Conservation (phyloP, 352 stramenopile genomes). For the Phytophthora crassamura region DNA sequence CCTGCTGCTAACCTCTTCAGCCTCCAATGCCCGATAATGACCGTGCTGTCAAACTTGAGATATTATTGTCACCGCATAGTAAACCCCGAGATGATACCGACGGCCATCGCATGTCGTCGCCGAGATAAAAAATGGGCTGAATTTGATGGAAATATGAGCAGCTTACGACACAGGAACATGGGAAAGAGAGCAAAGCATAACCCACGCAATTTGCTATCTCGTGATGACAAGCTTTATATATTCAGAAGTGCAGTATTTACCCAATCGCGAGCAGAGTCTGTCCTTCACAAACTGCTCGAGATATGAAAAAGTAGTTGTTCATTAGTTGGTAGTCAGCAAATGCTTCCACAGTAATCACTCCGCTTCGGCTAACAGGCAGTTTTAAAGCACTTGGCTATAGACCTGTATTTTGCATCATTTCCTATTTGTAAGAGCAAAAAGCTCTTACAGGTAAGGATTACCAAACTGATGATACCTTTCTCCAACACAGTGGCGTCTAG, state of each 20-base stretch:
- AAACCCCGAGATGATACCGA: too few relatives aligned
- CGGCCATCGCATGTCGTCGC: too few relatives aligned
- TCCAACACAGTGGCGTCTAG: background rate
- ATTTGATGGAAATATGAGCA: too few relatives aligned
- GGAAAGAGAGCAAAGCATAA: too few relatives aligned
- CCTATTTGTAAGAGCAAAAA: constrained; percentile 77
- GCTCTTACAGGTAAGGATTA: constrained; percentile 87
- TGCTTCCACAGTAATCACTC: constrained; percentile 80
- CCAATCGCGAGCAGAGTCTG: background rate
- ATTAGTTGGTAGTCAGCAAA: constrained; percentile 63
- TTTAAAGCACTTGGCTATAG: constrained; percentile 85
- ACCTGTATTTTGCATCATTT: constrained; percentile 84
- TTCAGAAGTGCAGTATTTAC: background rate
- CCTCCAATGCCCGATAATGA: too few relatives aligned
- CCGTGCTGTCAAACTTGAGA: too few relatives aligned
- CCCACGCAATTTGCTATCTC: too few relatives aligned
- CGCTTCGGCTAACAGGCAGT: constrained; percentile 73
- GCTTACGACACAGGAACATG: too few relatives aligned
- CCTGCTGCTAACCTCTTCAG: too few relatives aligned
- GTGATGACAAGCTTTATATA: background rate
- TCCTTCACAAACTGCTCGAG: background rate
- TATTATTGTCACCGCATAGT: too few relatives aligned
- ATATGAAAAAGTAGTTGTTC: constrained; percentile 10
- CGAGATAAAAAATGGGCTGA: too few relatives aligned
- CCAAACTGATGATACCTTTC: constrained; percentile 79